Evolutionary conservation across 306 rosid species (phyloP), one percentile per base, ranked within the genome.

Genomic region (Adenanthera pavonina): DNA sequence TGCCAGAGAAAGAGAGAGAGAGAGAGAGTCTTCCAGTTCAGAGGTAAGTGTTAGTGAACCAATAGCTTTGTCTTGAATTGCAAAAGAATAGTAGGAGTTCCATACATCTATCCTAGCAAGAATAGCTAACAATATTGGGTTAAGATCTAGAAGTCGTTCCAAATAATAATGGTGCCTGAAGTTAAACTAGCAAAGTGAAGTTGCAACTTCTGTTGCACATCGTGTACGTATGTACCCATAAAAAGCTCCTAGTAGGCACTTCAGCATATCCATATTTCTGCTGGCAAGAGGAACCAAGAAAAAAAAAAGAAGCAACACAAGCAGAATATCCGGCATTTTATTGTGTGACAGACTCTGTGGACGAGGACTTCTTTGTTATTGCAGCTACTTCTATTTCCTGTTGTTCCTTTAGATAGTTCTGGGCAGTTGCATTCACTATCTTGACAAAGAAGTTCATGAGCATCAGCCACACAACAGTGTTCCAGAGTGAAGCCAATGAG

Each of bases 391-490:
- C 94, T 48, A 38, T 16, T 6, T 89, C 97, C 56, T 88, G 97
- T 83, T 91, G 92, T 72, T 90, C 82, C 91, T 88, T 92, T 87
- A 92, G 87, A 87, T 89, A 82, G 66, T 88, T 85, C 86, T 96
- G 98, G 2, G 99, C 97, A 36, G 94, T 96, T 77, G 98, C 81
- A 83, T 85, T 92, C 85, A 93, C 95, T 85, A 96, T 92, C 97
- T 94, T 92, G 78, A 92, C 81, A 61, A 91, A 92, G 87, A 92
- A 96, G 91, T 96, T 93, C 89, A 93, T 65, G 57, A 96, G 95
- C 99, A 96, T 93, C 67, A 96, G 92, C 99, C 98, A 96, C 51
- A 96, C 99, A 71, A 96, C n/a, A 12, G 95, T 88, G 89, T 88
- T 96, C 99, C 99, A 96, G 48, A 94, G 53, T 38, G 97, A 80